Conservation (phyloP, 352 stramenopile species). For the Phytophthora chlamydospora region DNA sequence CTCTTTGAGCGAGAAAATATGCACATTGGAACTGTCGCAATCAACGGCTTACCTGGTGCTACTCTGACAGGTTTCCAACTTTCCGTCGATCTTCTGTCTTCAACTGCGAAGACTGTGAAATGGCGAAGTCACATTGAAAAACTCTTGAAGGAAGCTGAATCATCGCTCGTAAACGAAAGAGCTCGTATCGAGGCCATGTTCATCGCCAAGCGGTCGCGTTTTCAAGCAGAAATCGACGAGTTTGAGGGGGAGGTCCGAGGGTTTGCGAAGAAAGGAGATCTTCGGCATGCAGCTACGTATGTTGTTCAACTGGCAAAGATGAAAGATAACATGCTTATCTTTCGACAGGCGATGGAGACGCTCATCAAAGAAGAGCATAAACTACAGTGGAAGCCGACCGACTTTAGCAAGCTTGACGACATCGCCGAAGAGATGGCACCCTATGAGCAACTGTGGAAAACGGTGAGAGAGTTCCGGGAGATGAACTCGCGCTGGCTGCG, state of each 20-base stretch:
- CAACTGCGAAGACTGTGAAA: slow-evolving; percentile 69
- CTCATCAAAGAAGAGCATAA: slow-evolving; percentile 70
- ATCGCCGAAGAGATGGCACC: slow-evolving; percentile 77
- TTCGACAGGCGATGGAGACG: slow-evolving; percentile 60
- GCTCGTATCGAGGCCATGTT: slow-evolving; percentile 76
- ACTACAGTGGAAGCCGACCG: slow-evolving; percentile 69
- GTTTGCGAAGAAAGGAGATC: slow-evolving; percentile 79
- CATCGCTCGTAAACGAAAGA: slow-evolving; percentile 59
- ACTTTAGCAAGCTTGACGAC: slow-evolving; percentile 78
- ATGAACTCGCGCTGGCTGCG: slow-evolving; percentile 71
- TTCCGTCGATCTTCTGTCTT: slow-evolving; percentile 55
- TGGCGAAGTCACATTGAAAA: slow-evolving; percentile 69
- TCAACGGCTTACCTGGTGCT: slow-evolving; percentile 3
- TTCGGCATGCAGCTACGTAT: slow-evolving; percentile 77
- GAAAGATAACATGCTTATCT: slow-evolving; percentile 64
- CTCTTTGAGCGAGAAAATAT: slow-evolving; percentile 63
- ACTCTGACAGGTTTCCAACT: slow-evolving; percentile 16
- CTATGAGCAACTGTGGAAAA: slow-evolving; percentile 81
- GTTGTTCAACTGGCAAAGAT: slow-evolving; percentile 78
- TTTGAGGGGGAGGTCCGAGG: slow-evolving; percentile 72
- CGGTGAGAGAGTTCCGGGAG: slow-evolving; percentile 73
- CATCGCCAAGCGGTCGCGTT: slow-evolving; percentile 68
- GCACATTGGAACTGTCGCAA: slow-evolving; percentile 27
- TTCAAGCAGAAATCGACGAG: slow-evolving; percentile 76
- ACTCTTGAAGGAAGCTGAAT: slow-evolving; percentile 60